These are phyloP conservation scores for Xylaria cubensis DNA, from an alignment of 495 filamentous ascomycete genomes.

Conservation along the genomic window DNA sequence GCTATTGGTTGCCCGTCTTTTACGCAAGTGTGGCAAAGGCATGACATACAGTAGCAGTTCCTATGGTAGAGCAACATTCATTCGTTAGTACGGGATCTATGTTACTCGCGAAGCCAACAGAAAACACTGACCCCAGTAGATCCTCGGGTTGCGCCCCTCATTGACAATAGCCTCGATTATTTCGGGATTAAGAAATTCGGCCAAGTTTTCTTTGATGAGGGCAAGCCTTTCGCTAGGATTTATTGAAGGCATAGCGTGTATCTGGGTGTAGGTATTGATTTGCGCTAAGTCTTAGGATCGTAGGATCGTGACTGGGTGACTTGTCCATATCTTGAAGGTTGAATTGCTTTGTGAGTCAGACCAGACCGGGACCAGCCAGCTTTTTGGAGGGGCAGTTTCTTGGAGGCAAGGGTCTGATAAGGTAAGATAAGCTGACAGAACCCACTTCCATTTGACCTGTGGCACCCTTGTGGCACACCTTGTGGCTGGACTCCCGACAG, in stretches of 20 bases:
- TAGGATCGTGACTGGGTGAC: not conserved
- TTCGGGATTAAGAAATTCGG: constrained; percentile 85
- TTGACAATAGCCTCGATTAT: constrained; percentile 79
- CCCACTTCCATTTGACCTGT: too few relatives aligned
- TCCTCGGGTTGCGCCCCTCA: constrained; percentile 70
- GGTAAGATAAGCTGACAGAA: not conserved
- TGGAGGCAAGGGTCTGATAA: not conserved
- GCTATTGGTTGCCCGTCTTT: not conserved
- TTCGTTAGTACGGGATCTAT: not conserved
- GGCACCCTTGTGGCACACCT: too few relatives aligned
- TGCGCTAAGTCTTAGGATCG: not conserved
- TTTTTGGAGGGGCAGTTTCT: constrained; percentile 28
- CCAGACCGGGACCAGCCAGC: constrained; percentile 5
- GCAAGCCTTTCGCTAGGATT: constrained; percentile 54
- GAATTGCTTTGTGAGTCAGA: constrained; percentile 6
- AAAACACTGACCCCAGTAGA: constrained; percentile 80
- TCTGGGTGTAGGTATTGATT: not conserved
- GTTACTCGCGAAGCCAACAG: not conserved
- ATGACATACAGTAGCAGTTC: constrained; percentile 66
- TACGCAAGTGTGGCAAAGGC: too few relatives aligned
- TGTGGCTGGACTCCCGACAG: too few relatives aligned
- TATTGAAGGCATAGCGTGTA: constrained; percentile 20
- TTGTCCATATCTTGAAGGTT: not conserved
- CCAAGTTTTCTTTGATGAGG: constrained; percentile 81
- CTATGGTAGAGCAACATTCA: constrained; percentile 36